Conservation (phyloP, 495 filamentous ascomycete species). For the Neurospora tetrasperma region DNA sequence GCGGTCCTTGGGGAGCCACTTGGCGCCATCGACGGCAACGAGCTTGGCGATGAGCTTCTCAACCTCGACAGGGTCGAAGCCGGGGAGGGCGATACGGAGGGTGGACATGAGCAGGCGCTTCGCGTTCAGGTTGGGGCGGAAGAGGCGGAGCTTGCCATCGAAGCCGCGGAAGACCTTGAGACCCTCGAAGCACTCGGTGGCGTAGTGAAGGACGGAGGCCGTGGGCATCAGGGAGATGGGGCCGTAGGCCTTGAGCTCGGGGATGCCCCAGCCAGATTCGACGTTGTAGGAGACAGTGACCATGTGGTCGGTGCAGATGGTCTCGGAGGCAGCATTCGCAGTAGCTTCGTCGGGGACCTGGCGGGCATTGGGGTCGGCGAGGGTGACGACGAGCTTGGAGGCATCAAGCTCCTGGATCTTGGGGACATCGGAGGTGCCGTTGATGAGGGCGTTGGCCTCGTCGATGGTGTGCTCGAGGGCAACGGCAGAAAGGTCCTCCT, state of each 20-base stretch:
- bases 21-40: conserved; percentile 56
- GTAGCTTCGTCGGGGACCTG: conserved; percentile 53
- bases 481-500: conserved; percentile 31
- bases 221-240: conserved; percentile 75
- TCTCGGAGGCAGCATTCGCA: conserved; percentile 33
- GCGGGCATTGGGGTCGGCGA: conserved; percentile 51
- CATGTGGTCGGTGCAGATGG: conserved; percentile 86
- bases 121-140: conserved; percentile 72
- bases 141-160: conserved; percentile 74
- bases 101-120: conserved; percentile 63
- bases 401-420: conserved; percentile 47
- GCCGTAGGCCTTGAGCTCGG: conserved; percentile 69
- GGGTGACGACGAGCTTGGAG: conserved; percentile 59
- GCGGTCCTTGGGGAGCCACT: conserved; percentile 67
- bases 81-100: conserved; percentile 65
- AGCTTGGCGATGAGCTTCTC: conserved; percentile 66
- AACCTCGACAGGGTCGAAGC: conserved; percentile 59
- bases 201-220: conserved; percentile 80
- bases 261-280: conserved; percentile 60
- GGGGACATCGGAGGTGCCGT: conserved; percentile 18
- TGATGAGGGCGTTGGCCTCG: conserved; percentile 18
- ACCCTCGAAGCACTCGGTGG: conserved; percentile 87
- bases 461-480: conserved; percentile 32
- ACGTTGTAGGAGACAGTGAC: conserved; percentile 63
- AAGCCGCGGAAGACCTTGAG: conserved; percentile 78